Base-by-base conservation (phyloP, 164 flowering plant genomes). In the Annona squamosa region DNA sequence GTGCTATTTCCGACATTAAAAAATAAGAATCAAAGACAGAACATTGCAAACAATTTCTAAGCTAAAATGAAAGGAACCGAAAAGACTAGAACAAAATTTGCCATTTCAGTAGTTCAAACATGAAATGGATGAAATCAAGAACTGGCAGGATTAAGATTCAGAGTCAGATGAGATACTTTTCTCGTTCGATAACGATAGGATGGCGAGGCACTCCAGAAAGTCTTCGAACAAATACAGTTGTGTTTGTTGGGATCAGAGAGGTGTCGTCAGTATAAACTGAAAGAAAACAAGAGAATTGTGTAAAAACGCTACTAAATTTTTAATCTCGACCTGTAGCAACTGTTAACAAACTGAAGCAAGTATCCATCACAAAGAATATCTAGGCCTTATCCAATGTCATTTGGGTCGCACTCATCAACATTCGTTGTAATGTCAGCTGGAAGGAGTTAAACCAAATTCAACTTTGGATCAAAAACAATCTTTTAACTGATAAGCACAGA, bases 201-300 rank as follows among this genome's bases (percentile, higher is more conserved):
- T 86, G 80, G 72, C 97, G 97, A 78, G 90, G 95, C 48, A 89
- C 76, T 89, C 98, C 97, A 64, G 99, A 98, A 78, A 96, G 88
- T 26, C 97, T 92, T 10, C 82, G 92, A 73, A 96, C 89, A 83
- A 96, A 83, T 68, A 96, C 94, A 77, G 97, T 87, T 1, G 98
- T 92, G 77, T 92, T 89, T 87, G 87, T 96, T 18, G 99, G 97
- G 62, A 96, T 88, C 90, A 92, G 77, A 84, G 77, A 88, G 37
- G 78, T 92, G 80, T 93, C 98, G 84, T 93, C 98, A 72, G 79
- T 85, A 81, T 93, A 96, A 74, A 93, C 99, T 96, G 99, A 91
- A 89, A 96, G 82, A 75, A 74, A 82, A 85, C 63, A 77, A 48
- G 84, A 77, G 76, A 26, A 43, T 65, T 67, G 79, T 77, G 81